Evolutionary conservation across 352 stramenopile species (phyloP), one percentile per base, ranked within the genome.

Genomic region (Pythium angustatum): DNA sequence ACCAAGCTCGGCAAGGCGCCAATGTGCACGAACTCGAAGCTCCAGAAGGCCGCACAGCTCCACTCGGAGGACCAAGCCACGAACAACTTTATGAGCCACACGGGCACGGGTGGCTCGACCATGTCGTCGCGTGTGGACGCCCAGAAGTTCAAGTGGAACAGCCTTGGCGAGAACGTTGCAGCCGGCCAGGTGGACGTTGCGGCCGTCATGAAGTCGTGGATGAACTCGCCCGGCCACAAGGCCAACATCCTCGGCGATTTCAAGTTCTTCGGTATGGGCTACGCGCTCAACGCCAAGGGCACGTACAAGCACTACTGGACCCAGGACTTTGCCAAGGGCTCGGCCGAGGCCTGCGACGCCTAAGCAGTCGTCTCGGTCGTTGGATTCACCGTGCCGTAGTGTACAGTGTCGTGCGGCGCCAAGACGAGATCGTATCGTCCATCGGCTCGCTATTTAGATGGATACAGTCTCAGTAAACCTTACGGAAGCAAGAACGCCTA

Each of bases 261-360:
- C 62, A 78, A 67, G 38, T 73, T 68, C 53, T 75, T 72, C 59
- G 53, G 57, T 30, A 76, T 72, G 59, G 75, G 77, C 30, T 76
- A 86, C 44, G 77, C 77, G 19, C 81, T 80, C 50, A 85, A 74
- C 58, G 61, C 60, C 0, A 45, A 69, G 27, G 66, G 28, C 22
- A 71, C 62, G 31, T 81, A 76, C 69, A 79, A 80, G 51, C 49
- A 75, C 53, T 86, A 83, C 71, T 89, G 80, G 80, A 85, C 76
- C 26, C 80, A 89, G 58, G 71, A 80, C 65, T 89, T 89, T 49
- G 77, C 68, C 49, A 66, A 53, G 1, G 62, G 75, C 40, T 60
- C 28, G 30, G 70, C 28, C 22, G 76, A 87, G 40, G 33, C 66
- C 19, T 68, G 66, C 34, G 73, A 69, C 45, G 64, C 41, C 34